phyloP scores from a whole-genome alignment of 352 stramenopile genomes.

The Nannochloropsis limnetica region DNA sequence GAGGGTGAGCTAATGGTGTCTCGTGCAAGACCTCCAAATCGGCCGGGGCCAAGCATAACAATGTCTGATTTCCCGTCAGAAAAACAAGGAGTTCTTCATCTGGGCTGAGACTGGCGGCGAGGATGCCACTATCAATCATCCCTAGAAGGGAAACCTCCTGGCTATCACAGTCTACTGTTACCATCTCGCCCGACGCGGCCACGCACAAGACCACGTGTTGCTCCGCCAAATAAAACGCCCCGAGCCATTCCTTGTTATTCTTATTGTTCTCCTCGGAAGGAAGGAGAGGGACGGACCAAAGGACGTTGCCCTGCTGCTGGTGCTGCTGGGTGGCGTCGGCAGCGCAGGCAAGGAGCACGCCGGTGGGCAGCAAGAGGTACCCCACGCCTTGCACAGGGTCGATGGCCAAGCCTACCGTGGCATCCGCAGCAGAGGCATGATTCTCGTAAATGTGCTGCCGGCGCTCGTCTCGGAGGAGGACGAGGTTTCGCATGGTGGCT shows the following conservation, averaged over 20 bases:
- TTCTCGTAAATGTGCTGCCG: not conserved
- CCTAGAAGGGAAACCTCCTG: not conserved
- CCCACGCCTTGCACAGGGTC: conserved; percentile 17
- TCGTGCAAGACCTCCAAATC: conserved; percentile 34
- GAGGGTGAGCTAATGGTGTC: not conserved
- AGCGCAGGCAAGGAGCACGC: not conserved
- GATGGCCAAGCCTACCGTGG: not conserved
- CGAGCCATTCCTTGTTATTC: not conserved
- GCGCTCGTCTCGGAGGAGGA: conserved; percentile 15
- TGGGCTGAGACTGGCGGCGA: not conserved
- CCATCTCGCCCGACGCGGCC: conserved; percentile 5
- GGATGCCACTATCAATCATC: conserved; percentile 5
- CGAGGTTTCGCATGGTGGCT: conserved; percentile 25
- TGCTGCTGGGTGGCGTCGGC: not conserved
- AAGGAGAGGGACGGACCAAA: not conserved
- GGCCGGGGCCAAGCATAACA: not conserved
- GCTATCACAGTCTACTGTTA: conserved; percentile 4
- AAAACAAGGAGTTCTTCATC: conserved; percentile 2
- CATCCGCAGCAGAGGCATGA: not conserved
- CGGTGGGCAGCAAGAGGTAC: conserved; percentile 6
- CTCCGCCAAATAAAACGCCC: conserved; percentile 19
- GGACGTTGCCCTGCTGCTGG: not conserved
- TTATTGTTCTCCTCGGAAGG: not conserved
- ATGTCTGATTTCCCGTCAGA: not conserved
- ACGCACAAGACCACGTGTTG: conserved; percentile 11